These are phyloP conservation scores for Cornus kousa DNA, from an alignment of 148 eudicot species.

Conservation along the genomic window DNA sequence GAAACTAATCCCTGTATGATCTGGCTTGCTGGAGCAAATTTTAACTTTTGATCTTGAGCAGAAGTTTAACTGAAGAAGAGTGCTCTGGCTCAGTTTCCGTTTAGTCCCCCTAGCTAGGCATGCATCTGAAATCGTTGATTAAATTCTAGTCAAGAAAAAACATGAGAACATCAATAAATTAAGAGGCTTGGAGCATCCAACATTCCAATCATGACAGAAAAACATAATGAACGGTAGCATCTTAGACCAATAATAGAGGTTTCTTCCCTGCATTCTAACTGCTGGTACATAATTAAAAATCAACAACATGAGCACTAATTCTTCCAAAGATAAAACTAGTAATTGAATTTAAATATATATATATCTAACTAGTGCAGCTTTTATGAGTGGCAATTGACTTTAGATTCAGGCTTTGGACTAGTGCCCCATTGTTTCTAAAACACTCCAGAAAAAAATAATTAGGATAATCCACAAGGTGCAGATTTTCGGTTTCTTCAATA, in stretches of 20 bases:
- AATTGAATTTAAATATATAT: background rate
- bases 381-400: background rate
- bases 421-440: too few relatives aligned
- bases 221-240: background rate
- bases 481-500: background rate
- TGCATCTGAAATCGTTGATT: constrained; percentile 49
- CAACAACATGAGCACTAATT: background rate
- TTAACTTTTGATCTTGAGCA: constrained; percentile 25
- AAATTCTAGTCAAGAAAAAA: background rate
- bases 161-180: background rate
- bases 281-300: background rate
- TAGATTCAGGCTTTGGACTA: background rate
- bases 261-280: background rate
- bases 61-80: constrained; percentile 78
- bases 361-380: background rate
- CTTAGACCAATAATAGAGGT: background rate
- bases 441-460: too few relatives aligned
- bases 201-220: background rate
- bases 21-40: constrained; percentile 18
- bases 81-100: constrained; percentile 72
- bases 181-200: background rate
- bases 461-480: background rate
- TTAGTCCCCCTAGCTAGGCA: constrained; percentile 78
- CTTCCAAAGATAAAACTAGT: background rate
- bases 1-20: constrained; percentile 17